Evolutionary conservation across 129 eudicot species (phyloP), one percentile per base, ranked within the genome.

Genomic region (Flaveria brownii): DNA sequence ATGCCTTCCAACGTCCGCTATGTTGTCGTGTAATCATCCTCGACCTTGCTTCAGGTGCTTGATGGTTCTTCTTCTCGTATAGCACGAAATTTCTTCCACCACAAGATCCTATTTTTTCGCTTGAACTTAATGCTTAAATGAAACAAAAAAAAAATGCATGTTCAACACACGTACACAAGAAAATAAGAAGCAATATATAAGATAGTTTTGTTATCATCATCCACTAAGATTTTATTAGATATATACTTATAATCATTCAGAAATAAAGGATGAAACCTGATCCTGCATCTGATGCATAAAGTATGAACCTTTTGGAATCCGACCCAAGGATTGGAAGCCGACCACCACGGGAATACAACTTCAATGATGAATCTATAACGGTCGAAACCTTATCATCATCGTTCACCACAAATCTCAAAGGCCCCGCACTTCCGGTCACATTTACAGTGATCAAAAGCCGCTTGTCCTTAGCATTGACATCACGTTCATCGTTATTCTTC

Each of bases 351-450:
- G 87, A 87, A 60, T 86, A 89, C 55, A 70, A 14, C 74, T 82
- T 86, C 4, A 89, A 54, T n/a, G 86, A 87, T 3, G 80, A 70
- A 17, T 77, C 81, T n/a, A 89, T 84, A 25, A 89, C 89, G 0
- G 46, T 59, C 8, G 82, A 69, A 63, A 80, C 91, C n/a, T 47
- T 71, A 9, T 86, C 87, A 8, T 78, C 81, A 20, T 78, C 87
- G 11, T 75, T 82, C 59, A 84, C 95, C 11, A 89, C 75, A 30
- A 86, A 78, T 64, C 86, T 79, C 25, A 89, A 51, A 9, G 95
- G 89, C 25, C 95, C 94, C 4, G 87, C 57, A 59, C 94, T 88
- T 46, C 88, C 94, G 11, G 84, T 52, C 15, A 88, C 85, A 41
- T 79, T 84, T 20, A 86, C 77, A n/a, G 56, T 84, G 30, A 88